phyloP scores from a whole-genome alignment of 176 grass and related monocot genomes.

The Poa pratensis region DNA sequence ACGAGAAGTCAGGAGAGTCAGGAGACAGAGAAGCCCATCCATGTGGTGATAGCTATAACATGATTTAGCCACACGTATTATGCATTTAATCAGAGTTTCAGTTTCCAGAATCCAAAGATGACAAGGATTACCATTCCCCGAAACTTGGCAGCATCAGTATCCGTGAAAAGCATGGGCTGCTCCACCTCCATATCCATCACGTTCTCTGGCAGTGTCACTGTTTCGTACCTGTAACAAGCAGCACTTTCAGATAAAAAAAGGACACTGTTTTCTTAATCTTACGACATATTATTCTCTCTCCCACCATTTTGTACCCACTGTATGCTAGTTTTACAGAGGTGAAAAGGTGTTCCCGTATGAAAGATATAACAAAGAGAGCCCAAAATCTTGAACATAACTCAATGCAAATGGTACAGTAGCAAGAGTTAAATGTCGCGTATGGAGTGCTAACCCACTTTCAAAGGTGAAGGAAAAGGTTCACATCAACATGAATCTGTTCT shows the following conservation, averaged over 20 bases:
- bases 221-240: conserved; percentile 71
- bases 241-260: conserved; percentile 27
- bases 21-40: conserved; percentile 18
- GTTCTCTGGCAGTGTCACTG: conserved; percentile 77
- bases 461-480: neutral
- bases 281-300: conserved; percentile 9
- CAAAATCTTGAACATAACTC: conserved; percentile 5
- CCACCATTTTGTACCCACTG: conserved; percentile 25
- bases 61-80: neutral
- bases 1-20: neutral
- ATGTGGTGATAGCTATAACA: conserved; percentile 5
- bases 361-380: neutral
- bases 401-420: conserved; percentile 11
- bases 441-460: neutral
- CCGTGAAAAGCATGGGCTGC: conserved; percentile 57
- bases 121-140: conserved; percentile 68
- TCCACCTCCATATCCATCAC: conserved; percentile 65
- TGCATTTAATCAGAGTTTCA: conserved; percentile 15
- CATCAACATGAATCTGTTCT: neutral
- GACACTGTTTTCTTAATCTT: conserved; percentile 30
- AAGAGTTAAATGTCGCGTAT: conserved; percentile 14
- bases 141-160: conserved; percentile 54
- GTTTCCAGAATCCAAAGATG: conserved; percentile 21
- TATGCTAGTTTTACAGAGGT: conserved; percentile 28
- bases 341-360: conserved; percentile 4